Evolutionary conservation across 1,284 basidiomycete genomes (phyloP), one percentile per base, ranked within the genome.

Genomic region (Takashimella koratensis): DNA sequence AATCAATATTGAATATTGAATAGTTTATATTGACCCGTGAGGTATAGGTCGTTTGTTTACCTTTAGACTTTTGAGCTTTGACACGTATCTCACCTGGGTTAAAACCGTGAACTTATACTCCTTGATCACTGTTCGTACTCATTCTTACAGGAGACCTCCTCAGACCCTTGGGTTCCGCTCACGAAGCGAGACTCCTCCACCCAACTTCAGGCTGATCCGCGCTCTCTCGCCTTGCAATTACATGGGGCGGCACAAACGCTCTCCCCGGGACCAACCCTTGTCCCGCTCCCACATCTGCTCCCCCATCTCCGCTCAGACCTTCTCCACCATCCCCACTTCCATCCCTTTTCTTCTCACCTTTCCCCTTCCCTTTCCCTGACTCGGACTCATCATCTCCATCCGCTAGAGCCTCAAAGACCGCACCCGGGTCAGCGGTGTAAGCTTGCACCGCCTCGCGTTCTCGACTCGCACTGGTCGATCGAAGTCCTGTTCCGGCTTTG

Each of bases 231-330:
- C 61, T 57, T 3, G 66, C 66, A 22, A 70, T 48, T 1, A 71
- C 64, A 56, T 74, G 72, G 3, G 72, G 72, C 23, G 72, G 72
- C 20, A 72, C 59, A 53, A 74, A 74, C 27, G 51, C 50, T 53
- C 16, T 47, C 58, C 53, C 56, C 66, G 43, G 11, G 67, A 65
- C 10, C 66, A 66, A 12, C 46, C 52, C 5, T 62, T 50, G 13
- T 57, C 58, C n/a, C 16, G 30, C 30, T 36, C 30, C 30, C 16
- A 8, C 16, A 36, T 16, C 30, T 8, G 8, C 16, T 36, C 30
- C 30, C 30, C 30, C 30, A 36, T 36, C 30, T 36, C 30, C 30
- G 10, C 10, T 8, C 30, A 8, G 10, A 16, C 30, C 30, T 36
- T 36, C 30, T 36, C 8, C 30, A 16, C 30, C 30, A 8, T 36